Conservation (phyloP, 1,284 basidiomycete genomes). For the Sparassis latifolia region DNA sequence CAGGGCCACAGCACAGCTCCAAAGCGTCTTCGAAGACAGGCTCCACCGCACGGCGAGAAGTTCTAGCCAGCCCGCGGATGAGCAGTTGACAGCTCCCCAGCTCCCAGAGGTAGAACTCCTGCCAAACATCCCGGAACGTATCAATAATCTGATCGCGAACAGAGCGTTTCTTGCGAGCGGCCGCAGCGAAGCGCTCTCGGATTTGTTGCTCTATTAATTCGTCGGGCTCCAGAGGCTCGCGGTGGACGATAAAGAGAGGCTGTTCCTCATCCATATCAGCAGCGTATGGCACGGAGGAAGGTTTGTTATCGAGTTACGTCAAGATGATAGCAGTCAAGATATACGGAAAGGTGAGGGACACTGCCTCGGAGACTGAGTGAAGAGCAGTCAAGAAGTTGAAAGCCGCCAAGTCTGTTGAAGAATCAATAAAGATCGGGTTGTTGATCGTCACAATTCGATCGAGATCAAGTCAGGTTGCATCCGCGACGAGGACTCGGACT, state of each 20-base stretch:
- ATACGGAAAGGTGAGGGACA: no score
- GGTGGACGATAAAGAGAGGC: neutral
- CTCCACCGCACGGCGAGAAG: neutral
- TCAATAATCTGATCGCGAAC: neutral
- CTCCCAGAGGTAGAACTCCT: constrained; percentile 32
- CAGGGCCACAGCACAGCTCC: neutral
- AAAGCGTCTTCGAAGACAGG: neutral
- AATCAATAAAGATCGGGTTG: no score
- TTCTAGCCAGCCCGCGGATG: constrained; percentile 4
- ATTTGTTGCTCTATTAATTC: neutral
- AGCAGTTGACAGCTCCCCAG: constrained; percentile 10
- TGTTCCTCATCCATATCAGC: neutral
- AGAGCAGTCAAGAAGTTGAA: no score
- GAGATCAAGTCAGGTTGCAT: no score
- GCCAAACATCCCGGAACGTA: constrained; percentile 27
- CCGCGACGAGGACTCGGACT: no score
- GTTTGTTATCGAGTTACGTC: no score
- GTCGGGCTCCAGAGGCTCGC: neutral
- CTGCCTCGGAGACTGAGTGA: no score
- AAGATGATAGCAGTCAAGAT: no score
- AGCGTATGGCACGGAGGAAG: neutral
- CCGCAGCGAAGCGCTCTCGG: neutral
- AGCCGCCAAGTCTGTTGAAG: no score
- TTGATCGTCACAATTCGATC: no score
- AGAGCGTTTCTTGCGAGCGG: neutral